phyloP scores from a whole-genome alignment of 176 grass and related monocot genomes.

The Aegilops longissima region DNA sequence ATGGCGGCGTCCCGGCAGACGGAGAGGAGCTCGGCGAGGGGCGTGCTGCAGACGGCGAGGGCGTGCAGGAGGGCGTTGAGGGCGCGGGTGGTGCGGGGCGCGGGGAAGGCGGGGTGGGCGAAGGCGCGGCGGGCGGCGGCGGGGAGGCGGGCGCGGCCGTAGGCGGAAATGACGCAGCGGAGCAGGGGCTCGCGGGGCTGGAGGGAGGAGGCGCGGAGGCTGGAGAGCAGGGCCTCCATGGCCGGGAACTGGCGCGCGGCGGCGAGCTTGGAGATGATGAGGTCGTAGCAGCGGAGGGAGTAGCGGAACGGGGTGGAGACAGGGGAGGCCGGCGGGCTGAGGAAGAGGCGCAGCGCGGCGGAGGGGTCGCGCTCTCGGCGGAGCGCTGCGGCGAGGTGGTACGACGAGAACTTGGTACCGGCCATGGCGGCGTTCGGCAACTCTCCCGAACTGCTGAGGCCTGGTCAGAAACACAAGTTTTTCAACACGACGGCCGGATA shows the following conservation, averaged over 20 bases:
- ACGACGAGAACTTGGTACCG: constrained; percentile 1
- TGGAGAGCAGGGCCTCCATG: constrained; percentile 54
- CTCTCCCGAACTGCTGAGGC: background rate
- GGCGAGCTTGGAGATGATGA: constrained; percentile 64
- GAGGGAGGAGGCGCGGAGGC: background rate
- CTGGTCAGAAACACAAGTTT: no score
- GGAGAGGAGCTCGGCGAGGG: background rate
- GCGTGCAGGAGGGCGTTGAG: background rate
- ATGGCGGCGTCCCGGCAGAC: background rate
- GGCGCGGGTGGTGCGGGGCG: background rate
- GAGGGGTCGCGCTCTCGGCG: background rate
- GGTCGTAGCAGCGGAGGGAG: constrained; percentile 53
- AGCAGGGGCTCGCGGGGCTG: constrained; percentile 8
- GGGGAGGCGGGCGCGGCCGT: constrained; percentile 42
- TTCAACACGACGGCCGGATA: no score
- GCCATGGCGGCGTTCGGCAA: background rate
- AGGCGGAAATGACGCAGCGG: constrained; percentile 41
- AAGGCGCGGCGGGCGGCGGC: constrained; percentile 35
- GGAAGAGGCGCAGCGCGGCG: background rate
- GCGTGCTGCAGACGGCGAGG: background rate
- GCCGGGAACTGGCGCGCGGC: constrained; percentile 51
- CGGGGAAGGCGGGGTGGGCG: constrained; percentile 42
- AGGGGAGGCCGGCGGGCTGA: background rate
- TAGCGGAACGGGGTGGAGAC: background rate
- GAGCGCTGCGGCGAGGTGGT: constrained; percentile 8